These are phyloP conservation scores for Casuarina equisetifolia DNA, from an alignment of 306 rosid species.

Conservation along the genomic window DNA sequence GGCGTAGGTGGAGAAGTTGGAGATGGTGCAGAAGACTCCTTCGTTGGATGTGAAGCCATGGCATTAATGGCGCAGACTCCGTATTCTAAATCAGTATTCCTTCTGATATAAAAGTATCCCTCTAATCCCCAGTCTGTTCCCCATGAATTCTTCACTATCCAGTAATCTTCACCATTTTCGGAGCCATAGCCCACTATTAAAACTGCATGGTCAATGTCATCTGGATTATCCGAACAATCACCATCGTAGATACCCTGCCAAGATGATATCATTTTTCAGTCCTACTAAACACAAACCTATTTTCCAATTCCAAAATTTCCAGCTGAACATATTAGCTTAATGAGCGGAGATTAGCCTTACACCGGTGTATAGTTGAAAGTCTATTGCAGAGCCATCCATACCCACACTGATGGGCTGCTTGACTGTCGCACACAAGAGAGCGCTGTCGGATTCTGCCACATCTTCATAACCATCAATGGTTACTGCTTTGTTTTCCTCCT, in stretches of 20 bases:
- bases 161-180: slow-evolving; percentile 62
- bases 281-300: not conserved
- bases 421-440: slow-evolving; percentile 53
- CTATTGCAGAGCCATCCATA: slow-evolving; percentile 62
- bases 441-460: slow-evolving; percentile 57
- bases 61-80: slow-evolving; percentile 77
- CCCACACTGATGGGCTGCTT: slow-evolving; percentile 75
- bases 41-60: slow-evolving; percentile 80
- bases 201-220: slow-evolving; percentile 75
- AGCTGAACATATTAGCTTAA: not conserved
- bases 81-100: slow-evolving; percentile 50
- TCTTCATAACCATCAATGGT: slow-evolving; percentile 59
- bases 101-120: slow-evolving; percentile 64
- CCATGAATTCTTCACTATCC: slow-evolving; percentile 91
- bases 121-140: slow-evolving; percentile 72
- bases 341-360: slow-evolving; percentile 42
- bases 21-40: slow-evolving; percentile 53
- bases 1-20: slow-evolving; percentile 55
- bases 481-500: slow-evolving; percentile 65
- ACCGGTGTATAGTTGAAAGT: slow-evolving; percentile 70
- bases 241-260: slow-evolving; percentile 80
- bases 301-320: not conserved
- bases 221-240: slow-evolving; percentile 64
- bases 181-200: slow-evolving; percentile 75
- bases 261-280: not conserved